Evolutionary conservation across 2,329 filamentous ascomycete genomes (phyloP).

Genomic region (Neonectria sp.): DNA sequence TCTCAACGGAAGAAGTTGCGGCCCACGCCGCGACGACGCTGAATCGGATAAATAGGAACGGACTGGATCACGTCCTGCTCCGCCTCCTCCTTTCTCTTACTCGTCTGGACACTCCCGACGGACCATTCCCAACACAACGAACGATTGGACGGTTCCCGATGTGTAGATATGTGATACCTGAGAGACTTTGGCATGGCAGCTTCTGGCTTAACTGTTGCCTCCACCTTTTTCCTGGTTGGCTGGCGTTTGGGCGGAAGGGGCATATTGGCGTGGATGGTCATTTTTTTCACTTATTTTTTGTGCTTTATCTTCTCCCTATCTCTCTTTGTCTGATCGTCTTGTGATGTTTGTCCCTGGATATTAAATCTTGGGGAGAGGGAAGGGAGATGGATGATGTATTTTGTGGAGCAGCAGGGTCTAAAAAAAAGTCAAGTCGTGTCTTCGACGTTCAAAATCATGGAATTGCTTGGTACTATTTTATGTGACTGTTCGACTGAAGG

Average conservation of each 20-base stretch:
- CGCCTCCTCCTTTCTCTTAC: conserved; percentile 45
- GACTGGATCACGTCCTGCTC: conserved; percentile 29
- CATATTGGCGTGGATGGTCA: conserved; percentile 54
- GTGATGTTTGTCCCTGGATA: conserved; percentile 11
- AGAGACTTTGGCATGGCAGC: conserved; percentile 50
- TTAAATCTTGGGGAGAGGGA: conserved; percentile 7
- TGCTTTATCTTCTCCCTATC: conserved; percentile 28
- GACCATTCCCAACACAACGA: conserved; percentile 40
- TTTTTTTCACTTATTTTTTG: conserved; percentile 42
- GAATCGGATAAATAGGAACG: conserved; percentile 36
- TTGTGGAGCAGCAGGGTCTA: conserved; percentile 23
- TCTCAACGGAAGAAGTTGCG: conserved; percentile 36
- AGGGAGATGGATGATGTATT: conserved; percentile 26
- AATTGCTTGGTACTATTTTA: not conserved
- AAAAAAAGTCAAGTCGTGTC: conserved; percentile 30
- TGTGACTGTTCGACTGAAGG: not conserved
- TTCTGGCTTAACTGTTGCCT: conserved; percentile 45
- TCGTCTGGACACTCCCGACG: conserved; percentile 47
- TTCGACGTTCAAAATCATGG: conserved; percentile 29
- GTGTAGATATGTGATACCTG: conserved; percentile 55
- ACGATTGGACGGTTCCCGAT: conserved; percentile 46
- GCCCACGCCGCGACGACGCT: conserved; percentile 38
- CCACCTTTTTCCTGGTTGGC: conserved; percentile 49
- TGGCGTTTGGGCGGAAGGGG: conserved; percentile 54
- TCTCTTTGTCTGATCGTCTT: conserved; percentile 15